Percentiles rank a stretch among this genome's conserved stretches.
phyloP scores from a whole-genome alignment of 768 basidiomycete species.

The Boletus sp. region DNA sequence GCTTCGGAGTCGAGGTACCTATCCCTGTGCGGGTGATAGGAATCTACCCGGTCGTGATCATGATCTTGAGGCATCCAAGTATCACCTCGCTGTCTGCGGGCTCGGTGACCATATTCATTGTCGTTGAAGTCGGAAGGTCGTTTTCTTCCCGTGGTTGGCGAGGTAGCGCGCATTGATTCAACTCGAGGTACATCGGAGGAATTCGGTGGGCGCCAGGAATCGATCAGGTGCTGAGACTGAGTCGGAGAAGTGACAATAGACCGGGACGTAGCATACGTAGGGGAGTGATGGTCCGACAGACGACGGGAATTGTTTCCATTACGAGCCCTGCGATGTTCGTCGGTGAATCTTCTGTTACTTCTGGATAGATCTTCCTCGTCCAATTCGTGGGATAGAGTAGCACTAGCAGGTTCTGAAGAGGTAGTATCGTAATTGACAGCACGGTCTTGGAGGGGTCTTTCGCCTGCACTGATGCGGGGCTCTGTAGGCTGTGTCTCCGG shows the following conservation, averaged over 20 bases:
- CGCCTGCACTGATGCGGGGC: not conserved
- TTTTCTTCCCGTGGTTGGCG: slow-evolving; percentile 20
- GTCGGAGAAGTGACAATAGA: slow-evolving; percentile 2
- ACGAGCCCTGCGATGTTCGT: slow-evolving; percentile 10
- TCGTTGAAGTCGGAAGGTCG: slow-evolving; percentile 21
- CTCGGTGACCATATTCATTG: slow-evolving; percentile 19
- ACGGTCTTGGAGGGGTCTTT: not conserved
- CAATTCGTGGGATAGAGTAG: slow-evolving; percentile 1
- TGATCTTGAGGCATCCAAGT: slow-evolving; percentile 15
- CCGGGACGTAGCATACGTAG: slow-evolving; percentile 3
- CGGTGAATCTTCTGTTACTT: slow-evolving; percentile 4
- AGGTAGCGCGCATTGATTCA: slow-evolving; percentile 16
- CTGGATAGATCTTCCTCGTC: slow-evolving; percentile 11
- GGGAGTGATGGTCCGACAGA: slow-evolving; percentile 10
- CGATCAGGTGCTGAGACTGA: not conserved
- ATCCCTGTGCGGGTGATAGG: slow-evolving; percentile 10
- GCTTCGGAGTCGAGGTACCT: slow-evolving; percentile 11
- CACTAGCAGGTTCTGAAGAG: slow-evolving; percentile 10
- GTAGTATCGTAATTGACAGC: not conserved
- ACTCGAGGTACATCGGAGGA: slow-evolving; percentile 11
- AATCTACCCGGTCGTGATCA: slow-evolving; percentile 4
- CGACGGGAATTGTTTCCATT: slow-evolving; percentile 1
- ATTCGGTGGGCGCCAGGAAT: slow-evolving; percentile 8
- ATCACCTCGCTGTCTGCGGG: slow-evolving; percentile 25
- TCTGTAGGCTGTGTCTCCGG: slow-evolving; percentile 5